Percentiles rank a stretch among this genome's conserved stretches.
phyloP scores from a whole-genome alignment of 352 stramenopile species.

The Globisporangium spinosum region DNA sequence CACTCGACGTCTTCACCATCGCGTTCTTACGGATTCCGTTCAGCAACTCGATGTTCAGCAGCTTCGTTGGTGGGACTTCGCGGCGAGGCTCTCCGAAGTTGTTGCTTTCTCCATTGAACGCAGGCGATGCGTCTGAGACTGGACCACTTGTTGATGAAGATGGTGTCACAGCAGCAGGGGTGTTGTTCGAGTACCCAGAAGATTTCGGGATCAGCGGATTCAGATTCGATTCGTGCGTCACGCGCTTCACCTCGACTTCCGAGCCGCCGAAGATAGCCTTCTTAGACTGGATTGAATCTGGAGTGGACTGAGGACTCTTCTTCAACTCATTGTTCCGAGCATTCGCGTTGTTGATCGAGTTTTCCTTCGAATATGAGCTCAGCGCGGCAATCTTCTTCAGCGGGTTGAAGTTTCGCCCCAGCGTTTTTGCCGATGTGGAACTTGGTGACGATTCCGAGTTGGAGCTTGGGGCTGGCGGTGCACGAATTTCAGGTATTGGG shows the following conservation, averaged over 20 bases:
- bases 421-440: background rate
- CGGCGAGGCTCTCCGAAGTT: constrained; percentile 17
- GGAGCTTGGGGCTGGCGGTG: constrained; percentile 20
- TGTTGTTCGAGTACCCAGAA: constrained; percentile 13
- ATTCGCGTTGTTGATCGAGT: constrained; percentile 36
- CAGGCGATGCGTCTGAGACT: background rate
- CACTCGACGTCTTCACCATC: constrained; percentile 34
- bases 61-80: constrained; percentile 31
- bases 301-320: constrained; percentile 23
- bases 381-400: constrained; percentile 61
- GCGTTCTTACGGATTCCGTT: constrained; percentile 36
- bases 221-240: constrained; percentile 22
- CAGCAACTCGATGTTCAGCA: constrained; percentile 41
- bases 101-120: constrained; percentile 9
- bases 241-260: constrained; percentile 42
- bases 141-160: constrained; percentile 9
- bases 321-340: constrained; percentile 15
- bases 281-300: constrained; percentile 23
- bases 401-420: constrained; percentile 47
- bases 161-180: constrained; percentile 9
- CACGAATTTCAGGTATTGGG: background rate
- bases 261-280: constrained; percentile 13
- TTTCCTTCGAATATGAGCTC: constrained; percentile 43
- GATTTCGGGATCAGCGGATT: constrained; percentile 9
- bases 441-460: constrained; percentile 15